Percentiles rank a stretch among this genome's conserved stretches.
Conservation (phyloP, 495 filamentous ascomycete species). For the Xylaria venustula region DNA sequence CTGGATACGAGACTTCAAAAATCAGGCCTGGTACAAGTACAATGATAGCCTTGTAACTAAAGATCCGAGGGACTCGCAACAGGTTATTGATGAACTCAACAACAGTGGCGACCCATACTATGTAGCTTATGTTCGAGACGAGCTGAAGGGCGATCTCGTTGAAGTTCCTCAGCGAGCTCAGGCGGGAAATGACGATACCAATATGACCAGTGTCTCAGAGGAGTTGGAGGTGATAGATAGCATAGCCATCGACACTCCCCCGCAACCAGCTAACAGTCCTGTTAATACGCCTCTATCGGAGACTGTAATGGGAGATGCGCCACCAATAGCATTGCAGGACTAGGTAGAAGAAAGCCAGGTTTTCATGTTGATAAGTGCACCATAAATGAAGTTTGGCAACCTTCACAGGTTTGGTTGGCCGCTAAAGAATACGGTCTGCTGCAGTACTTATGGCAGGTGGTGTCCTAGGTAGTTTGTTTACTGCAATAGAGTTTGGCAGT, state of each 20-base stretch:
- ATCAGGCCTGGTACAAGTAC: constrained; percentile 84
- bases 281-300: background rate
- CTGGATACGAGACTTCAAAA: constrained; percentile 86
- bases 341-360: background rate
- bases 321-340: background rate
- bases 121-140: constrained; percentile 76
- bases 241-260: constrained; percentile 8
- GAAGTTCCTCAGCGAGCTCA: constrained; percentile 42
- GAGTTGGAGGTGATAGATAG: constrained; percentile 14
- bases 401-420: background rate
- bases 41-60: constrained; percentile 83
- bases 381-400: background rate
- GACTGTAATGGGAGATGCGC: background rate
- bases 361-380: background rate
- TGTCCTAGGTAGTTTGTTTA: no score
- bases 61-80: constrained; percentile 44
- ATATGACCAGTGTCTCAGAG: background rate
- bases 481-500: no score
- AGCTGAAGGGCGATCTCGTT: constrained; percentile 59
- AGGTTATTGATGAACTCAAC: constrained; percentile 65
- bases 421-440: background rate
- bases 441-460: background rate
- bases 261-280: constrained; percentile 14
- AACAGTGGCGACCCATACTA: constrained; percentile 78
- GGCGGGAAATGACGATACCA: background rate